Base-by-base conservation (phyloP, 2,329 filamentous ascomycete genomes). In the Colletotrichum simmondsii region DNA sequence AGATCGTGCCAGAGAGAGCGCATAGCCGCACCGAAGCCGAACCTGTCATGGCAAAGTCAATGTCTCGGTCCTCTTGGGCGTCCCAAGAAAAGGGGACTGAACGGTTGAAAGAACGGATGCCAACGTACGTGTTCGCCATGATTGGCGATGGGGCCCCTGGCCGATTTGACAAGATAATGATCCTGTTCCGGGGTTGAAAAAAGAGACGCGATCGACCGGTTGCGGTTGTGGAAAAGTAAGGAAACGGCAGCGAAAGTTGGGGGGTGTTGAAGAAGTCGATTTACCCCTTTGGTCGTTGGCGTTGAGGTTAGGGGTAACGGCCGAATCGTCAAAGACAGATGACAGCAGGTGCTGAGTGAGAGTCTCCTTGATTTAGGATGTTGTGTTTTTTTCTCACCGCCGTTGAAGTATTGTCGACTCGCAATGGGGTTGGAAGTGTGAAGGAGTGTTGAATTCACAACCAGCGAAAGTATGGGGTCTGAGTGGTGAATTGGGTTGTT, bases 1-100 rank as follows among this genome's bases (percentile, higher is more conserved):
- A 92, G 97, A 77, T 93, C 91, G 88, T 98, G 97, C 97, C 97
- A 99, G 86, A 99, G 96, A 75, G 93, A 94, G 84, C 93, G 93
- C 84, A 97, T 93, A 84, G 93, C 91, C 78, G 89, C 89, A 78
- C 91, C 89, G 80, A 96, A 83, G 78, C 91, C 89, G 80, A 96
- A 83, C 79, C 92, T 92, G 77, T 54, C 77, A 68, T 66, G 58
- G 54, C 49, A 72, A 65, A 68, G 71, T 73, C 35, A 73, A 61
- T 73, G 71, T 71, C 71, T 73, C 67, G 71, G 71, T 56, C 71
- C 66, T 58, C 49, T 56, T 62, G 6, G 60, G 61, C 60, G 54
- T 70, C 60, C 60, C 46, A 60, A 61, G 19, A 65, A 61, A 49
- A 56, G 66, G 66, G 49, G 56, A 73, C 61, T 61, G 66, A 37